Evolutionary conservation across 139 green algal genomes (phyloP), one percentile per base, ranked within the genome.

Genomic region (Coelastrella sp.): DNA sequence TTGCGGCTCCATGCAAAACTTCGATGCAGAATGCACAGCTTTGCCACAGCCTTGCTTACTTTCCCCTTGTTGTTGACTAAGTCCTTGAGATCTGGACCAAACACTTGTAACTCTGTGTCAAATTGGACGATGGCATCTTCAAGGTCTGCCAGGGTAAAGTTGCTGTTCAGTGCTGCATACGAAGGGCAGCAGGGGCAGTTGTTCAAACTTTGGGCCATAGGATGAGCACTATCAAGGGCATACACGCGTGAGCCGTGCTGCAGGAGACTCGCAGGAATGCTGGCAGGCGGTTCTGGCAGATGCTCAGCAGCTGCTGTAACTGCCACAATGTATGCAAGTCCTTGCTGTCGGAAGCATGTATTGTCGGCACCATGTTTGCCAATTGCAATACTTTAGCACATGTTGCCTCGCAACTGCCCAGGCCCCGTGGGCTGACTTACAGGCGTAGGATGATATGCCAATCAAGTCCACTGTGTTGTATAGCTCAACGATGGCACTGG

Each of bases 381-480:
- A n/a, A n/a, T n/a, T n/a, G n/a, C n/a, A n/a, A n/a, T n/a, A n/a
- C n/a, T n/a, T n/a, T n/a, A 47, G 32, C 32, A 47, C 32, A 47
- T 47, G 32, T 47, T 47, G 32, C 32, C 32, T n/a, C 64, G 4
- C 11, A 71, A 20, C 64, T 71, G 13, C 64, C 16, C 2, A 71
- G 13, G 3, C 64, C 16, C 11, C 16, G 13, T 71, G 13, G 75
- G 0, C 80, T 16, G 14, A 17, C 66, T 22, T 66, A 78, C 66
- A 19, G 17, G 83, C 64, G 61, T 88, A 88, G 2, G 61, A 79
- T 19, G 73, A 83, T 6, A 90, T 83, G 85, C 85, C 85, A 14
- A 90, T 90, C 5, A 90, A 6, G 85, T 90, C 85, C 2, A 90
- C 85, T 7, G 85, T 83, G n/a, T 90, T 65, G 71, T 90, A 90